Evolutionary conservation across 164 flowering plant species (phyloP), one percentile per base, ranked within the genome.

Genomic region (Liquidambar formosana): DNA sequence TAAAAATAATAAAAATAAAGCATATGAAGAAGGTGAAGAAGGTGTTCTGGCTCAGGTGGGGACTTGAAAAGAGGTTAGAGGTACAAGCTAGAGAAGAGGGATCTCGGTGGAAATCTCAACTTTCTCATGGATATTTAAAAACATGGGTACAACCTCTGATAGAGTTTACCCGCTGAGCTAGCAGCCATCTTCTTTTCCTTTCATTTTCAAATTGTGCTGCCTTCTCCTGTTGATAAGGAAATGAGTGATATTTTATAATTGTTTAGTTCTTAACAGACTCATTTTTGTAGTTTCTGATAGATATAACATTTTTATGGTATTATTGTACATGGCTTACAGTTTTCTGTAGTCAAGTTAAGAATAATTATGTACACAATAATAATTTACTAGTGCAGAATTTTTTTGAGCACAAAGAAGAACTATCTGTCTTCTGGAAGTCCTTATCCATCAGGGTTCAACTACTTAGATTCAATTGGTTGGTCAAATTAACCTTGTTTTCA

Each of bases 111-210:
- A 33, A 6, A 33, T 33, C 41, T 33, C 41, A 33, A 33, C 2
- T 33, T 33, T 33, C 41, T 33, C 41, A 33, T 33, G 41, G 41
- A 33, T 33, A 33, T 33, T 33, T 33, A 33, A 33, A 33, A 33
- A 2, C 41, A 33, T 33, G 22, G 60, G 60, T 57, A 25, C 25
- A 53, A 53, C 23, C 56, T 56, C 28, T 56, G 59, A 23, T 10
- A 11, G 13, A 60, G 23, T 18, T 60, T 60, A 60, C 41, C 61
- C 27, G 4, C 23, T 33, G 27, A 59, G 45, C 63, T 59, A 25
- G 63, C 44, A 59, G 21, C 10, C 63, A 59, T 28, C 45, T 59
- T 59, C 44, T 59, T 59, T 59, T 19, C 45, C 22, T 33, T 33
- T 33, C 4, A 53, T 53, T 53, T 53, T 53, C 26, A 9, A 19